Evolutionary conservation across 768 basidiomycete genomes (phyloP).

Genomic region (Ramaria sp.): DNA sequence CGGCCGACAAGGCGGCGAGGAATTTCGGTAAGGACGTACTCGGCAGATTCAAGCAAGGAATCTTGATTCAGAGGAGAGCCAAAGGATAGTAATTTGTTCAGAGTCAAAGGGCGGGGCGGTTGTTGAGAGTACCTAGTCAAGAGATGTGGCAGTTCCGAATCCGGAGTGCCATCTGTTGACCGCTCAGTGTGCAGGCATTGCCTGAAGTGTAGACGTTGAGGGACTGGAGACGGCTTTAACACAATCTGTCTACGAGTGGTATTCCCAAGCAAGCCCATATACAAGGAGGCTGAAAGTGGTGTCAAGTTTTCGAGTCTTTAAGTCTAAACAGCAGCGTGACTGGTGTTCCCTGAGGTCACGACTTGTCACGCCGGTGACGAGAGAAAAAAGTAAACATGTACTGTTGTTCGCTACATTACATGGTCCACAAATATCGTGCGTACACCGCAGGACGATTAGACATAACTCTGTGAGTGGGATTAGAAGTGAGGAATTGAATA

Average conservation of each 20-base stretch:
- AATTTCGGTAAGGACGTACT: constrained; percentile 64
- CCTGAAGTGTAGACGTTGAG: neutral
- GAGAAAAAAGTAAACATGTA: neutral
- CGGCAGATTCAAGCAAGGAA: constrained; percentile 65
- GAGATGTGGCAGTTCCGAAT: constrained; percentile 40
- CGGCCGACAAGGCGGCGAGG: constrained; percentile 68
- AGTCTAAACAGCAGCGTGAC: too few species aligned
- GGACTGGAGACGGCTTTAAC: too few species aligned
- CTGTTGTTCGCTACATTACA: neutral
- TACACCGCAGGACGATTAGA: neutral
- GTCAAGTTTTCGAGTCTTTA: too few species aligned
- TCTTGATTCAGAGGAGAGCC: constrained; percentile 62
- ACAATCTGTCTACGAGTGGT: neutral
- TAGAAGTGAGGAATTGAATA: neutral
- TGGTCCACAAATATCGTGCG: too few species aligned
- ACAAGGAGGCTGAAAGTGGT: too few species aligned
- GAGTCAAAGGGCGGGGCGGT: constrained; percentile 56
- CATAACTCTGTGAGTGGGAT: neutral
- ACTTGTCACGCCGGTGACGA: too few species aligned
- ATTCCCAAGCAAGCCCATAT: too few species aligned
- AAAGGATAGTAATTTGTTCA: constrained; percentile 64
- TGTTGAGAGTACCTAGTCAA: constrained; percentile 54
- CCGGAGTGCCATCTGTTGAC: constrained; percentile 19
- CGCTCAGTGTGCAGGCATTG: constrained; percentile 8
- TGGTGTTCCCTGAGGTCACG: too few species aligned